Conservation (phyloP, 352 stramenopile species). For the Pythium grandisporangium region DNA sequence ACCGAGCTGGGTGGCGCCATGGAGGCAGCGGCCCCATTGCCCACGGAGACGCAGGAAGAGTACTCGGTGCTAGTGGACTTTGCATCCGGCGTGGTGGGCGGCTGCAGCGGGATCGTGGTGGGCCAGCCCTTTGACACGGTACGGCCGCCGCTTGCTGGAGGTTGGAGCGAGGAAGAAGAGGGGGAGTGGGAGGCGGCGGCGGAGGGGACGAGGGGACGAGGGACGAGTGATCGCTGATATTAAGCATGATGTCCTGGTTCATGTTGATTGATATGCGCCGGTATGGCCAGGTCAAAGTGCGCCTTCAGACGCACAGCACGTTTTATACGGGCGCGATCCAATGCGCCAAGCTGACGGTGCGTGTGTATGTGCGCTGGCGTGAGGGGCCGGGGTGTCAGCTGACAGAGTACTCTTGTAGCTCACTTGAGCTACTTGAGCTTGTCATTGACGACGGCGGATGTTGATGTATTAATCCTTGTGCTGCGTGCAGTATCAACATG, state of each 20-base stretch:
- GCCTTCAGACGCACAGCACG: conserved; percentile 42
- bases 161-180: too few species aligned
- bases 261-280: not conserved
- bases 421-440: not conserved
- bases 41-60: conserved; percentile 15
- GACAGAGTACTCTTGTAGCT: too few species aligned
- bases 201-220: too few species aligned
- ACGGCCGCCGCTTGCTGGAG: too few species aligned
- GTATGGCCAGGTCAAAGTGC: conserved; percentile 33
- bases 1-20: conserved; percentile 7
- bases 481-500: conserved; percentile 33
- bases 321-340: conserved; percentile 46
- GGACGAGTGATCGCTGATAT: too few species aligned
- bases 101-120: conserved; percentile 44
- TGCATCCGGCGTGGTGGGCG: conserved; percentile 35
- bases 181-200: too few species aligned
- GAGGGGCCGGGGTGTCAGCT: too few species aligned
- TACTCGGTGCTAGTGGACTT: conserved; percentile 46
- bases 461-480: not conserved
- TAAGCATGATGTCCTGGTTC: too few species aligned
- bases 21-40: conserved; percentile 5
- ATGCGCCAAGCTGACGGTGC: conserved; percentile 31
- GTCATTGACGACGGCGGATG: not conserved
- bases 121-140: conserved; percentile 54
- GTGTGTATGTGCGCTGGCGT: too few species aligned